Evolutionary conservation across 2,329 filamentous ascomycete species (phyloP).

Genomic region (Colletotrichum trifolii): DNA sequence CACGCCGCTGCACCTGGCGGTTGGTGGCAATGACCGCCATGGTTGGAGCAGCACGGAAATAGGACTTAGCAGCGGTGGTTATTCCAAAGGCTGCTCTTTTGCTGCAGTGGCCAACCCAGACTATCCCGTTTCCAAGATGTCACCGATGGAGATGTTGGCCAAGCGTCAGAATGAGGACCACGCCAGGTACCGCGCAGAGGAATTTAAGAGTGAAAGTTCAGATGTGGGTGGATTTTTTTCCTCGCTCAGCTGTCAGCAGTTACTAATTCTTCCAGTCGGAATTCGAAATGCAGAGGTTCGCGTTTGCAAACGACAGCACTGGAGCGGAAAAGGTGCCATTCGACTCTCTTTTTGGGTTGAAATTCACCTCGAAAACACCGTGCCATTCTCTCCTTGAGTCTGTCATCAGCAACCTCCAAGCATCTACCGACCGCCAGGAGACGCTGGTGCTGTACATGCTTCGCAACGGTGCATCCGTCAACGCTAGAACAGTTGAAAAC

Average conservation of each 20-base stretch:
- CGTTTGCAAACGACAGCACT: neutral
- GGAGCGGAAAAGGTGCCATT: conserved; percentile 5
- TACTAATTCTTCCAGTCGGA: neutral
- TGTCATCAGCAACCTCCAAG: neutral
- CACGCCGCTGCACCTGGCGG: conserved; percentile 1
- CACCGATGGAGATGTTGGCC: neutral
- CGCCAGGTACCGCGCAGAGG: neutral
- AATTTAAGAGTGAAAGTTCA: neutral
- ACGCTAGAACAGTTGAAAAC: neutral
- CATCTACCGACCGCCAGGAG: neutral
- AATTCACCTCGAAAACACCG: neutral
- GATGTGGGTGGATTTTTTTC: neutral
- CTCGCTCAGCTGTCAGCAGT: neutral
- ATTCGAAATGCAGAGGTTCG: neutral
- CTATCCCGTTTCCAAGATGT: neutral
- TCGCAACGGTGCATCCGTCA: neutral
- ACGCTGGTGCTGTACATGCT: conserved; percentile 7
- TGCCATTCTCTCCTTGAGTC: neutral
- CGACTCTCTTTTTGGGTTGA: neutral
- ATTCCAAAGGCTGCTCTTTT: neutral
- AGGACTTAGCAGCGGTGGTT: conserved; percentile 2
- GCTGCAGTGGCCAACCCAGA: neutral
- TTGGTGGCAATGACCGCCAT: neutral
- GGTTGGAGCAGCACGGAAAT: neutral
- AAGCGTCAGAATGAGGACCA: neutral